Evolutionary conservation across 768 basidiomycete species (phyloP), one percentile per base, ranked within the genome.

Genomic region (Agaricus sinodeliciosus): DNA sequence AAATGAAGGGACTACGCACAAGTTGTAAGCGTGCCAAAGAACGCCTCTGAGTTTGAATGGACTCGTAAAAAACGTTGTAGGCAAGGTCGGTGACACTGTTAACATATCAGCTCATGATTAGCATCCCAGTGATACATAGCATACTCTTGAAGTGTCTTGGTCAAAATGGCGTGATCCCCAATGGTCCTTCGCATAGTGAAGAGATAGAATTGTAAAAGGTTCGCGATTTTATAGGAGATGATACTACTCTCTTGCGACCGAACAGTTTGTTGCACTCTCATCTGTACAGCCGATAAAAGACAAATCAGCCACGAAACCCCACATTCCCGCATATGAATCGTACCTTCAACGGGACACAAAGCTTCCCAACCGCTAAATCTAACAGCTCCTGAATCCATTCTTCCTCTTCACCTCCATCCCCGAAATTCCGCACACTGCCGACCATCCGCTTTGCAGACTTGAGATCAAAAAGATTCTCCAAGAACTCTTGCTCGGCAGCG

Each of bases 171-270:
- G 3, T 87, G 73, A n/a, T 80, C 76, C 0, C 96, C 96, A 40
- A 97, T 85, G 1, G 94, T 97, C 44, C 91, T 78, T 46, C 82
- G 78, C 93, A 99, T 96, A 4, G 94, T 97, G 28, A 93, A 67
- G 63, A 85, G 72, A 65, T 98, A 99, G 64, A 98, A 99, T 58
- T 95, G 91, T 8, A 99, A 69, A n/a, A 98, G 73, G 60, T 95
- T 97, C 43, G 92, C 86, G 48, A 98, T 84, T 66, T 91, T 94
- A 72, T 93, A 99, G 0, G 89, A 83, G 42, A 87, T 81, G 54
- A 98, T 92, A 55, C 87, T 85, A 59, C 90, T 94, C 67, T 97
- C 95, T 64, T 99, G 95, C 0, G 87, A 90, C 40, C 87, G 82
- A 28, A 96, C 82, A 3, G 94, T 96, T 65, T 98, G 94, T 61